A percentile compares a stretch with the other conserved stretches of the same genome.
phyloP scores from a whole-genome alignment of 345 rosid genomes.

The Euphorbia lathyris region DNA sequence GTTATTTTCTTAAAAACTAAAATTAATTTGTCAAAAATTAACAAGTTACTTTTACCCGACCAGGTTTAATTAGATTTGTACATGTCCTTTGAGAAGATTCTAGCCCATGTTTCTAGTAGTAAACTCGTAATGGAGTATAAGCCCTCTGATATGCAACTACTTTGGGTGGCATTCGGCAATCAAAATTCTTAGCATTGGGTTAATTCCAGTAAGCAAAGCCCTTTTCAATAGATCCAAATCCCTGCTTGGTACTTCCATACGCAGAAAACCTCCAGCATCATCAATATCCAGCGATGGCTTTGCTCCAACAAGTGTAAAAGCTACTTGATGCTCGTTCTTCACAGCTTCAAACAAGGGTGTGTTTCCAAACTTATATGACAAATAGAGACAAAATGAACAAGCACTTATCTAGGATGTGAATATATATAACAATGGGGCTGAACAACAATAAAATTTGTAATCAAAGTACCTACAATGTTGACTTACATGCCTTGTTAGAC shows the following conservation, averaged over 20 bases:
- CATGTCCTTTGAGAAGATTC: conserved; percentile 72
- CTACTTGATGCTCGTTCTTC: conserved; percentile 64
- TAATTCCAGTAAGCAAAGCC: conserved; percentile 50
- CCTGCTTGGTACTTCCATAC: conserved; percentile 50
- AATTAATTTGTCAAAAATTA: too few relatives aligned
- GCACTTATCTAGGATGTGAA: background rate
- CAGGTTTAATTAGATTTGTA: conserved; percentile 10
- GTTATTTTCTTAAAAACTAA: too few relatives aligned
- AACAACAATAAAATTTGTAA: background rate
- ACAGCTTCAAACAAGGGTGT: conserved; percentile 80
- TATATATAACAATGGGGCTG: too few relatives aligned
- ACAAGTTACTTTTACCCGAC: background rate
- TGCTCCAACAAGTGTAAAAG: conserved; percentile 48
- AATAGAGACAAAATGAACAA: background rate
- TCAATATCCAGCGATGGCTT: conserved; percentile 56
- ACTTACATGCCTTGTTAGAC: conserved; percentile 54
- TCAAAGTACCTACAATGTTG: conserved; percentile 38
- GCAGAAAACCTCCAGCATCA: conserved; percentile 66
- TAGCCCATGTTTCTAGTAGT: conserved; percentile 68
- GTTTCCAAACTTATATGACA: conserved; percentile 60
- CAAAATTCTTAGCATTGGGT: conserved; percentile 75
- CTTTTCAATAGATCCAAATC: conserved; percentile 58
- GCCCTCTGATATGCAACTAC: conserved; percentile 80
- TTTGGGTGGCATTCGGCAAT: conserved; percentile 70
- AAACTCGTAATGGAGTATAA: conserved; percentile 37